phyloP scores from a whole-genome alignment of 1,139 yeast genomes.

The Hemisphaericaspora xylofermentans region DNA sequence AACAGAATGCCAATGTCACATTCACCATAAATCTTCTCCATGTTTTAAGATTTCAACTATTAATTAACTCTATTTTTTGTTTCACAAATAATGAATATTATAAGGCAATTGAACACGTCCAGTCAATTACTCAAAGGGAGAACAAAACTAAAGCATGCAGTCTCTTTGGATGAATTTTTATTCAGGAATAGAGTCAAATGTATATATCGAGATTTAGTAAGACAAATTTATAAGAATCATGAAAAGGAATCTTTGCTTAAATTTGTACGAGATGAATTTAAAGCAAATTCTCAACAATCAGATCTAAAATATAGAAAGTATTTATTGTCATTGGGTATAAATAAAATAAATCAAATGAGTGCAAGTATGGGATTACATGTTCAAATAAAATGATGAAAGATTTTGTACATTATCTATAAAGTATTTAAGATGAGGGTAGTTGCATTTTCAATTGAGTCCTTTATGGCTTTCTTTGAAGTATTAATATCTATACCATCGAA shows the following conservation, averaged over 20 bases:
- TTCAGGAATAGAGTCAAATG: constrained; percentile 35
- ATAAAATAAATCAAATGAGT: constrained; percentile 28
- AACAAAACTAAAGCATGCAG: constrained; percentile 12
- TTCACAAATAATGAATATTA: background rate
- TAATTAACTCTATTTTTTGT: too few species aligned
- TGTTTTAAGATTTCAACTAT: too few species aligned
- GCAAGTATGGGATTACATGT: constrained; percentile 21
- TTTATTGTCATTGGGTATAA: constrained; percentile 36
- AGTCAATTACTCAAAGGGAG: background rate
- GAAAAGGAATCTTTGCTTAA: constrained; percentile 36
- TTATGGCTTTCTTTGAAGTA: constrained; percentile 11
- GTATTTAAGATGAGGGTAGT: constrained; percentile 15
- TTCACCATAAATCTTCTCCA: too few species aligned
- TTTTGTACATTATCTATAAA: constrained; percentile 7
- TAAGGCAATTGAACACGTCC: background rate
- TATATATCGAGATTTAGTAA: constrained; percentile 34
- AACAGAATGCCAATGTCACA: too few species aligned
- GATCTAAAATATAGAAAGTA: constrained; percentile 40
- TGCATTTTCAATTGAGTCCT: constrained; percentile 18
- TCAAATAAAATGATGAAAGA: constrained; percentile 1
- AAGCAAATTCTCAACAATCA: constrained; percentile 23
- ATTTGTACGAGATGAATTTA: constrained; percentile 38
- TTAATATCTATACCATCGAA: constrained; percentile 13
- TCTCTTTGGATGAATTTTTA: constrained; percentile 43
- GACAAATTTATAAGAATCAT: constrained; percentile 37